Conservation (phyloP, 441 rosid genomes). For the Cnidoscolus chayamansa region DNA sequence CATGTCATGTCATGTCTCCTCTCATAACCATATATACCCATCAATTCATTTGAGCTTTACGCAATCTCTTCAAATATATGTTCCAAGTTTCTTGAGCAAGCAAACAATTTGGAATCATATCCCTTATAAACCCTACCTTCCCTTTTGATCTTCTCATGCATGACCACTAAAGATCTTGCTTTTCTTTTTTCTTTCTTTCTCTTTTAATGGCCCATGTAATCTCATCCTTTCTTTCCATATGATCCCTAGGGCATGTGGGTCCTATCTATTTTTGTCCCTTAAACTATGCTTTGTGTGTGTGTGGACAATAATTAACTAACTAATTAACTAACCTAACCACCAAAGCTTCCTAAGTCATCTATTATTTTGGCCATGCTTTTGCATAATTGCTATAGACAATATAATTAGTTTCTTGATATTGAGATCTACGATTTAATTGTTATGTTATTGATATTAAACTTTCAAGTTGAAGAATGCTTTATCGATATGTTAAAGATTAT, state of each 20-base stretch:
- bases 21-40: too few relatives aligned
- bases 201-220: conserved; percentile 14
- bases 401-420: background rate
- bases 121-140: conserved; percentile 1
- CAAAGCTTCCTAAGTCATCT: background rate
- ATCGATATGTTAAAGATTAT: too few relatives aligned
- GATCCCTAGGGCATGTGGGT: background rate
- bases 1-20: too few relatives aligned
- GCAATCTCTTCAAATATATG: conserved; percentile 35
- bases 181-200: background rate
- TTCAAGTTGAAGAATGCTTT: too few relatives aligned
- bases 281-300: background rate
- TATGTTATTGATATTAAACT: too few relatives aligned
- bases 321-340: conserved; percentile 21
- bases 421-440: too few relatives aligned
- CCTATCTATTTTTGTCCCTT: background rate
- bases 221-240: conserved; percentile 5
- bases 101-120: conserved; percentile 40
- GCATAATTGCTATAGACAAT: background rate
- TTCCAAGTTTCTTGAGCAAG: conserved; percentile 48
- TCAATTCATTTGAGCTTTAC: conserved; percentile 32
- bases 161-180: too few relatives aligned
- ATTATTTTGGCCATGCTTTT: background rate
- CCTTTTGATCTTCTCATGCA: background rate
- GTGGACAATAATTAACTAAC: background rate